Base-by-base conservation (phyloP, 768 basidiomycete species). In the Leccinum variicolor region DNA sequence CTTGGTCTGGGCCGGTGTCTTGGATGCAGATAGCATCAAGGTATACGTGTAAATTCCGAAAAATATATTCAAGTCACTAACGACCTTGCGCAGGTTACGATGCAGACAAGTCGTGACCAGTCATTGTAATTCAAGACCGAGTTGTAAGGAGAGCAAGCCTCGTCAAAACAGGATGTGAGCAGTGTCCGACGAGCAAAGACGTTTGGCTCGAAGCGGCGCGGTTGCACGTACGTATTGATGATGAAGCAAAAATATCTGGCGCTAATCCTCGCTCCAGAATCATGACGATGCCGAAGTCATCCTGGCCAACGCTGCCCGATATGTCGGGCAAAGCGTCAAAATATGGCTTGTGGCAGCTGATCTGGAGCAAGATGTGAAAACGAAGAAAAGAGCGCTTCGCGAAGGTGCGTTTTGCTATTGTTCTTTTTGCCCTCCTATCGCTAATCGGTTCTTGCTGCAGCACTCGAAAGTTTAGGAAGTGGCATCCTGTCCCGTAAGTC, bases 171-270 rank as follows among this genome's bases (percentile, higher is more conserved):
- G 96, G 96, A 0, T 98, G 96, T 66, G 94, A 98, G 65, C 86
- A 93, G 60, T 98, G 97, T 77, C 91, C 92, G 1, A 95, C 92
- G 77, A 95, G 86, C 64, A 95, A 99, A 68, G 96, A 98, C 64
- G 89, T 98, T 2, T 99, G 96, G 96, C 76, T 98, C n/a, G 94
- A 96, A 71, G 94, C 96, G 43, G 94, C 96, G 4, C 80, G 94
- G 59, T 74, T 99, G 47, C 96, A 99, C 73, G 93, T 94, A 66
- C 62, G 89, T 57, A 50, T 19, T 1, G 17, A 33, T 21, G 1
- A 39, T 17, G 21, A 25, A 3, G 4, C 25, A 31, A 31, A 15
- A 26, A 17, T 29, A 9, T 34, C 23, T 0, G 29, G 59, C 36
- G 8, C 19, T 57, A n/a, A 63, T 7, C 13, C 48, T 54, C 6